Evolutionary conservation across 352 stramenopile species (phyloP), one percentile per base, ranked within the genome.

Genomic region (Globisporangium orthogonon): DNA sequence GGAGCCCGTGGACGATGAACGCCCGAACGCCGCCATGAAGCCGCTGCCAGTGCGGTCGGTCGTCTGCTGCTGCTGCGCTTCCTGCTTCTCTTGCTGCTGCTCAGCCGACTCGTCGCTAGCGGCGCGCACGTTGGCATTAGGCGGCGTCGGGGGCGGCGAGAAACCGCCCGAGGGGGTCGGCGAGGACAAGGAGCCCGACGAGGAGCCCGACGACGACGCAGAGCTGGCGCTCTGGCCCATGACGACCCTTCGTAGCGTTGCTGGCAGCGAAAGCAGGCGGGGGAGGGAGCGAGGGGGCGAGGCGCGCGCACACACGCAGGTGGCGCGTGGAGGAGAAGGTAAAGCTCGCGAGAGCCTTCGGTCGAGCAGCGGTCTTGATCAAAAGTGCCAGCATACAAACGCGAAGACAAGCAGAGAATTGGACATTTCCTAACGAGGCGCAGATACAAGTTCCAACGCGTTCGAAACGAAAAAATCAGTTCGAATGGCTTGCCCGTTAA

Each of bases 1-100:
- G 17, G 56, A 47, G 23, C 50, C 50, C 4, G 50, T 18, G n/a
- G 50, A 37, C 18, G 50, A 55, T 43, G 43, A 48, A 17, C 43
- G 43, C 17, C 43, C 43, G 43, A 48, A 48, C 17, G 43, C 48
- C 2, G 50, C 33, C 59, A 65, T 52, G 46, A 65, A 40, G 3
- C 43, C 43, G 6, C 29, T 43, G 40, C 58, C 59, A 17, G 18
- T 9, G 18, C 45, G 57, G 1, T 54, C 50, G 51, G 3, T 54
- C 43, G 17, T 29, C 44, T 23, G 15, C 52, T 23, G 23, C 23
- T 23, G 23, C 23, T 23, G 10, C 15, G 4, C 30, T 11, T 41
- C 17, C 39, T 39, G 46, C 44, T 49, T 29, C 14, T 23, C 23
- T 23, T 54, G 46, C 45, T 28, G 43, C 9, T n/a, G 11, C 43